Percentiles rank a stretch among this genome's conserved stretches.
These are phyloP conservation scores for Starmerella potacharoeniae DNA, from an alignment of 805 yeast genomes.

Conservation along the genomic window DNA sequence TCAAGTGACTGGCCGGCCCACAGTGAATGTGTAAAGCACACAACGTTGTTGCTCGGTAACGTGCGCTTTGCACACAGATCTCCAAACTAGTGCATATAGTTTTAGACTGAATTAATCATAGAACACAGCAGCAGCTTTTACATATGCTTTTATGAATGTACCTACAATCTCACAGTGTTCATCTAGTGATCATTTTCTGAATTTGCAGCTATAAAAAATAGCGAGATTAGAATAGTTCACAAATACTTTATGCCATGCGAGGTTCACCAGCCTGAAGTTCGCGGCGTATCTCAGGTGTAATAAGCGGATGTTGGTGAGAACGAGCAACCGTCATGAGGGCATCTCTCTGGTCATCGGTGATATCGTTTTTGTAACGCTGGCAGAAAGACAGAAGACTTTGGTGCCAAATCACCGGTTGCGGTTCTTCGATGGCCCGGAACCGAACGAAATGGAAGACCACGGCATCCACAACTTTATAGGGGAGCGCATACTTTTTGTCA, in stretches of 20 bases:
- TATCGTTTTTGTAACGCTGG: conserved; percentile 91
- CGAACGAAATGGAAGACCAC: conserved; percentile 88
- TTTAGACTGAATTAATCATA: too few species aligned
- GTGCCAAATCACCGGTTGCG: conserved; percentile 93
- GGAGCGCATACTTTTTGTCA: conserved; percentile 92
- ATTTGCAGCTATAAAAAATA: too few species aligned
- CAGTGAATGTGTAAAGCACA: too few species aligned
- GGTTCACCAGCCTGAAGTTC: conserved; percentile 71
- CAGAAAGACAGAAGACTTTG: conserved; percentile 91
- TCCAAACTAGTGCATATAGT: too few species aligned
- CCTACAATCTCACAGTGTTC: too few species aligned
- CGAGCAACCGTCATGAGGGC: conserved; percentile 82
- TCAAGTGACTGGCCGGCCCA: background rate
- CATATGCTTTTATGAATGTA: too few species aligned
- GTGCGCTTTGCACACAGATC: too few species aligned
- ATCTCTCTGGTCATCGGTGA: conserved; percentile 97
- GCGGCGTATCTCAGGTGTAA: conserved; percentile 89
- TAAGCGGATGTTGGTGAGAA: conserved; percentile 75
- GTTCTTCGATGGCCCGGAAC: conserved; percentile 49
- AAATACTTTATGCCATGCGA: conserved; percentile 4
- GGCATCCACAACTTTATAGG: conserved; percentile 91
- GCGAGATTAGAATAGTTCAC: too few species aligned
- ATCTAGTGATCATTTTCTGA: too few species aligned
- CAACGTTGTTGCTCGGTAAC: too few species aligned
- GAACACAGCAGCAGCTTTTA: too few species aligned